Evolutionary conservation across 1,284 basidiomycete genomes (phyloP).

Genomic region (Cerrena zonata): DNA sequence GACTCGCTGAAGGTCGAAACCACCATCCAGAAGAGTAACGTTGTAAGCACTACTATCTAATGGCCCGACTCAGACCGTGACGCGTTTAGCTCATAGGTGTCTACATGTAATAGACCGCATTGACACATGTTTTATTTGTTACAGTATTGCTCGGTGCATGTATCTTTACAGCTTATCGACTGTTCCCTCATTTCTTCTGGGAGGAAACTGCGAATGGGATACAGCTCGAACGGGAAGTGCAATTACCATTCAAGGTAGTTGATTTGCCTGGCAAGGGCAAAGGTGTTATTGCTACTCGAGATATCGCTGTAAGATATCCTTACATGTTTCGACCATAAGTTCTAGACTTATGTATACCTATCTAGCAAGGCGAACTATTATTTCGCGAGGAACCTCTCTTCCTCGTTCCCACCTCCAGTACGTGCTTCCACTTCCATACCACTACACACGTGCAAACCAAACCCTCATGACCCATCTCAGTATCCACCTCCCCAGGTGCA

Average conservation of each 20-base stretch:
- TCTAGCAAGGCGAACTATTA: slow-evolving; percentile 52
- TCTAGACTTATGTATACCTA: neutral
- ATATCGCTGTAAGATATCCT: slow-evolving; percentile 28
- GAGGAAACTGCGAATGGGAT: neutral
- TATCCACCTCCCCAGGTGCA: slow-evolving; percentile 38
- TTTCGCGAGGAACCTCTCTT: slow-evolving; percentile 52
- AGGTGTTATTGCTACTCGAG: slow-evolving; percentile 34
- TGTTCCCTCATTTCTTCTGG: too few species aligned
- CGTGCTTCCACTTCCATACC: slow-evolving; percentile 18
- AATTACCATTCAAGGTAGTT: slow-evolving; percentile 24
- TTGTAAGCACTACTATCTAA: too few species aligned
- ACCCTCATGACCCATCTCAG: slow-evolving; percentile 20
- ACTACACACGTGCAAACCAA: too few species aligned
- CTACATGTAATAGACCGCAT: too few species aligned
- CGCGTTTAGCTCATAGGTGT: too few species aligned
- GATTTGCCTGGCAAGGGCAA: slow-evolving; percentile 37
- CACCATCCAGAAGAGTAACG: too few species aligned
- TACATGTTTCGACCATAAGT: neutral
- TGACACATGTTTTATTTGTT: too few species aligned
- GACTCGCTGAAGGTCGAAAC: too few species aligned
- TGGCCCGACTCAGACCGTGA: too few species aligned
- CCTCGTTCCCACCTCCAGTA: slow-evolving; percentile 43
- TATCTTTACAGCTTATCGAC: too few species aligned
- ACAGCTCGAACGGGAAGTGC: neutral
- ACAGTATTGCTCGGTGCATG: too few species aligned